Evolutionary conservation across 495 filamentous ascomycete species (phyloP), one percentile per base, ranked within the genome.

Genomic region (Oleoguttula mirabilis): DNA sequence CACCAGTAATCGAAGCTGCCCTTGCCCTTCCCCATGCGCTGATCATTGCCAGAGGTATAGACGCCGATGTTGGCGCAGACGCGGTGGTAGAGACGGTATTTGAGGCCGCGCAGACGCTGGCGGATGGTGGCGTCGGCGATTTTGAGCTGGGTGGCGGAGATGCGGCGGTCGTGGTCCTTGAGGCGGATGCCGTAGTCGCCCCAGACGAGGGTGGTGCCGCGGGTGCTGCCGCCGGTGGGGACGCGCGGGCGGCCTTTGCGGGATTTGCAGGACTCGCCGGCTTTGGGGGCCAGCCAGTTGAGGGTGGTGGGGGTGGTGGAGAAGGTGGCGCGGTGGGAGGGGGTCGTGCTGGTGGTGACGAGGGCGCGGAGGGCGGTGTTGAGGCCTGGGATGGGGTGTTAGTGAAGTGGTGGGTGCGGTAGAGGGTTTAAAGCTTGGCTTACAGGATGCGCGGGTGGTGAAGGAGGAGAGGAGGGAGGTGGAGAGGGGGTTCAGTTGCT

Each of bases 21-120:
- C 66, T 96, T 99, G 60, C 90, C 90, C 67, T 94, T 96, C 63
- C 90, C 92, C 90, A 99, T 99, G 70, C 92, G 79, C 51, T 79
- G 45, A 47, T 99, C 90, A 55, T 96, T 96, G 20, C 90, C 90
- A 60, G 78, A 87, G 39, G 84, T 82, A 65, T 87, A 99, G 10
- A 99, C 90, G 56, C 87, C 88, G 47, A 94, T 82, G 60, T 87
- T 94, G 45, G 86, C 87, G 45, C 75, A 75, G 20, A 96, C 77
- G 41, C 92, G 72, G 68, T 80, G 93, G 65, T 88, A 99, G 37
- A 99, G 61, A 31, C 82, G 75, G 61, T 88, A 99, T 52, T 85
- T 84, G 73, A 94, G 80, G 21, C 92, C 92, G 66, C 92, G 72
- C 38, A 99, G 61, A 47, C 87, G 73, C 50, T 73, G 71, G 59